phyloP scores from a whole-genome alignment of 306 rosid species.

The Lathyrus aphaca region DNA sequence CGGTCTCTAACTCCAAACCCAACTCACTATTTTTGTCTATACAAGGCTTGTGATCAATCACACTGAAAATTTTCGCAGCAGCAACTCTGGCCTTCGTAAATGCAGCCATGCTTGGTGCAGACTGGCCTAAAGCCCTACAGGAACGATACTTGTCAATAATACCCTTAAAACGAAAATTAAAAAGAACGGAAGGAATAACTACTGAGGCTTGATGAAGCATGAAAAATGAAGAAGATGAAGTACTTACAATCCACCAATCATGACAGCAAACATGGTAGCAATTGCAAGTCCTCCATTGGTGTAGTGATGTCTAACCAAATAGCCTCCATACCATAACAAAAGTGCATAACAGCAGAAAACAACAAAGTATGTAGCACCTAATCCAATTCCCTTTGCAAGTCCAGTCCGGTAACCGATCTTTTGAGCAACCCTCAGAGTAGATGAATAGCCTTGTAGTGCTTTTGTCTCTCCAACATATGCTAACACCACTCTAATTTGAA shows the following conservation, averaged over 20 bases:
- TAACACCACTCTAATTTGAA: constrained; percentile 85
- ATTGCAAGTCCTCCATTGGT: constrained; percentile 99
- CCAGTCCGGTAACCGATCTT: constrained; percentile 86
- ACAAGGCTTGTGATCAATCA: constrained; percentile 82
- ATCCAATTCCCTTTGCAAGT: constrained; percentile 89
- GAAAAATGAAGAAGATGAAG: too few relatives aligned
- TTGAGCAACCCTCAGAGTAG: constrained; percentile 78
- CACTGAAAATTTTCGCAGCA: constrained; percentile 79
- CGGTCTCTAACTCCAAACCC: constrained; percentile 75
- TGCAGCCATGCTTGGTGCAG: constrained; percentile 96
- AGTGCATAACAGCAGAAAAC: constrained; percentile 98
- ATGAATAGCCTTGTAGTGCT: constrained; percentile 73
- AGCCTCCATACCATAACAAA: constrained; percentile 97
- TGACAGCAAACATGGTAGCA: constrained; percentile 96
- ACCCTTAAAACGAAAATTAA: not conserved
- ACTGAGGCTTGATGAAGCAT: not conserved
- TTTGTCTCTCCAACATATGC: constrained; percentile 80
- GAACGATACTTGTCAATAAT: not conserved
- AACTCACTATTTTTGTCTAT: constrained; percentile 75
- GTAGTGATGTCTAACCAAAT: constrained; percentile 82
- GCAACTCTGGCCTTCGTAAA: constrained; percentile 98
- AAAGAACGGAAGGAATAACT: not conserved
- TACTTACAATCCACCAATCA: constrained; percentile 95
- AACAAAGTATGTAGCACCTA: constrained; percentile 96
- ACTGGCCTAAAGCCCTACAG: constrained; percentile 63